Evolutionary conservation across 768 basidiomycete genomes (phyloP).

Genomic region (Exsudoporus frostii): DNA sequence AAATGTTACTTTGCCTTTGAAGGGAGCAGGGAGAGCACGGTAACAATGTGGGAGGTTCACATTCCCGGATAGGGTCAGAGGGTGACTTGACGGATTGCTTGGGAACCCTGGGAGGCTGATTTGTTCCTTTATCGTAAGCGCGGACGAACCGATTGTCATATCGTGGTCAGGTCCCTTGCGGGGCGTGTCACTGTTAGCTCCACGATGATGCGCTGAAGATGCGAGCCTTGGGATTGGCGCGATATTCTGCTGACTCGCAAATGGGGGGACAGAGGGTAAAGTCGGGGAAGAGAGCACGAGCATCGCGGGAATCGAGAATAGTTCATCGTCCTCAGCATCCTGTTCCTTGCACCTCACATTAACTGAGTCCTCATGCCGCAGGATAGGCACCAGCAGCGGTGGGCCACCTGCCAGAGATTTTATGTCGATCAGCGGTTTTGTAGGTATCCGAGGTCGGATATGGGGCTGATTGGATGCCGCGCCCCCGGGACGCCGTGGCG

Average conservation of each 20-base stretch:
- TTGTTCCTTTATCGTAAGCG: no score
- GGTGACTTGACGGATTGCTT: no score
- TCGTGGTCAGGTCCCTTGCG: no score
- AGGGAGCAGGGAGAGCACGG: neutral
- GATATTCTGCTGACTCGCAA: no score
- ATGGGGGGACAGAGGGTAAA: constrained; percentile 3
- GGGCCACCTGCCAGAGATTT: constrained; percentile 34
- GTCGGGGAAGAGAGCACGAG: constrained; percentile 18
- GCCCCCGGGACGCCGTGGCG: no score
- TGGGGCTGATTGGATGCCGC: neutral
- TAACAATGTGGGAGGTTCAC: neutral
- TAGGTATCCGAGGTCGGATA: constrained; percentile 22
- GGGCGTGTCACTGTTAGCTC: no score
- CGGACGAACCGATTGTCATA: no score
- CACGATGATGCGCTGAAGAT: no score
- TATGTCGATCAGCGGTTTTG: constrained; percentile 44
- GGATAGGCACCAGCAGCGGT: constrained; percentile 24
- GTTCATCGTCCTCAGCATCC: constrained; percentile 20
- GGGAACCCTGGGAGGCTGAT: no score
- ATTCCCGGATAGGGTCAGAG: no score
- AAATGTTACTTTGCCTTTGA: no score
- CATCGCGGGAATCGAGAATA: constrained; percentile 25
- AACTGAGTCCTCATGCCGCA: constrained; percentile 24
- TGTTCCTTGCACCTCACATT: constrained; percentile 16
- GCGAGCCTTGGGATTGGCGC: no score